Evolutionary conservation across 2,329 filamentous ascomycete genomes (phyloP), one percentile per base, ranked within the genome.

Genomic region (Fusarium anguioides): DNA sequence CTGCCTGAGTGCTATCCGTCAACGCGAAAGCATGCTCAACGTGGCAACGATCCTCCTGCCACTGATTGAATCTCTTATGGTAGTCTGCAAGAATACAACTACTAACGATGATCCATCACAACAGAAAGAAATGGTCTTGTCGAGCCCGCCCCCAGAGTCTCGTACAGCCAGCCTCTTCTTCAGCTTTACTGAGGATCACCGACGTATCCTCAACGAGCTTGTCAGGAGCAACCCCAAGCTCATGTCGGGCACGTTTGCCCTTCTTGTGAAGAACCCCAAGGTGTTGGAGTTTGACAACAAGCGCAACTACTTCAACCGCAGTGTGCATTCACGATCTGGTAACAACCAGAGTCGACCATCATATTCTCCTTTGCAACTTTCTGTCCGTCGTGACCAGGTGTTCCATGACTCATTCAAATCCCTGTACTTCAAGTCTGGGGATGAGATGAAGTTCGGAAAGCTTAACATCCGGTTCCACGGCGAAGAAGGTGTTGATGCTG

Each of bases 231-330:
- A 97, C 70, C 96, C 96, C 27, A 97, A 97, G 78, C 88, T 99
- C 67, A 99, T 99, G 96, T 97, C 95, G 60, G 96, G 96, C 51
- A 97, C 95, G 4, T 97, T 99, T 80, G 94, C 95, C 12, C 85
- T 99, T 17, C 82, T 99, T 45, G 96, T 98, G 66, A 97, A 97
- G 84, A 99, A 99, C 75, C 96, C 96, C 24, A 99, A 98, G 84
- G 96, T 99, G 5, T 84, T 99, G 14, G 96, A 99, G 76, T 99
- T 99, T 74, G 96, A 99, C 81, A 99, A 99, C 83, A 99, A 99
- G 84, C 94, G 96, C 74, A 98, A 97, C 81, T 99, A 96, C 85
- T 99, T 99, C 84, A 97, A 89, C 76, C 91, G 96, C 63, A 94
- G 93, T 74, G 90, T 99, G 12, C 96, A 99, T 78, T 81, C 82